A percentile compares a stretch with the other conserved stretches of the same genome.
These are phyloP conservation scores for Colletotrichum sojae DNA, from an alignment of 2,329 filamentous ascomycete species.

Conservation along the genomic window DNA sequence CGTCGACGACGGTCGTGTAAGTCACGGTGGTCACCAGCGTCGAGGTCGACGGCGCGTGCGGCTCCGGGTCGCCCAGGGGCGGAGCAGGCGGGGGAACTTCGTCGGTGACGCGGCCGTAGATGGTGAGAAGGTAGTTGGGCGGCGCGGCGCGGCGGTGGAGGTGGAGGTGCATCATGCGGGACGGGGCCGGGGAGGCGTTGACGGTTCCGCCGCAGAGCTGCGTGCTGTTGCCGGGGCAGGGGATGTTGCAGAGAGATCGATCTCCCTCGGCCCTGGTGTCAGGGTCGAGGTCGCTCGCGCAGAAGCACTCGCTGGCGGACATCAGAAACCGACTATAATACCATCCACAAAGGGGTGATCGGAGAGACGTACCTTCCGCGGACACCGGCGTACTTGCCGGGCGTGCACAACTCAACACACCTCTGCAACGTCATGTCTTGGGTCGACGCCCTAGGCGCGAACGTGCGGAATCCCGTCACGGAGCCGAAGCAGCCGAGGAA, in stretches of 20 bases:
- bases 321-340: not conserved
- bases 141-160: slow-evolving; percentile 47
- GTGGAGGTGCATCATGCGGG: slow-evolving; percentile 32
- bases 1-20: slow-evolving; percentile 53
- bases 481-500: slow-evolving; percentile 61
- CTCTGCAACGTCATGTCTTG: slow-evolving; percentile 55
- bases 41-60: slow-evolving; percentile 44
- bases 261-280: slow-evolving; percentile 54
- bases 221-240: slow-evolving; percentile 57
- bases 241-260: slow-evolving; percentile 52
- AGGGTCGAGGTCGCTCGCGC: slow-evolving; percentile 57
- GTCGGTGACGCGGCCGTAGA: slow-evolving; percentile 57
- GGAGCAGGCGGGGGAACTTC: slow-evolving; percentile 50
- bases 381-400: slow-evolving; percentile 56
- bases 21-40: slow-evolving; percentile 46
- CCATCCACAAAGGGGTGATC: not conserved
- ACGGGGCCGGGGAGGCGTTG: slow-evolving; percentile 18
- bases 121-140: slow-evolving; percentile 54
- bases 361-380: slow-evolving; percentile 47
- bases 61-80: slow-evolving; percentile 48
- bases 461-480: slow-evolving; percentile 52
- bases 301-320: slow-evolving; percentile 56
- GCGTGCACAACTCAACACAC: slow-evolving; percentile 56
- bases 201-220: slow-evolving; percentile 60
- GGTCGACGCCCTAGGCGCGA: slow-evolving; percentile 48